Base-by-base conservation (phyloP, 345 rosid genomes). In the Melastoma malabathricum region DNA sequence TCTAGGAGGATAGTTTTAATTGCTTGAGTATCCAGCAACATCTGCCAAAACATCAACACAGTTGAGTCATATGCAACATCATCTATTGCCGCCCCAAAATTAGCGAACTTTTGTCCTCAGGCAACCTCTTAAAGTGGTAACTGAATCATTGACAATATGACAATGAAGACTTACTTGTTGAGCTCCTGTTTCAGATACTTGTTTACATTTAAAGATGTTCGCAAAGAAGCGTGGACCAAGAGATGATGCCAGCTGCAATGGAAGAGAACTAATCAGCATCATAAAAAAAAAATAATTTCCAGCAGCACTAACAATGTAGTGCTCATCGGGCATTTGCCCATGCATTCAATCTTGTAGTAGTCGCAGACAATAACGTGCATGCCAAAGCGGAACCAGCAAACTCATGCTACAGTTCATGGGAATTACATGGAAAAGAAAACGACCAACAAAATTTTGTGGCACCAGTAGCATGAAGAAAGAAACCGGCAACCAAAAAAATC, bases 131-230 rank as follows among this genome's bases (percentile, higher is more conserved):
- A 38, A 51, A 51, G 15, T 16, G 13, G 39, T 18, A 29, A 51
- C 10, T 34, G 12, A 34, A 31, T 31, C 41, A 9, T 34, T 34
- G 41, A 44, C 18, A 56, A 20, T 4, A 17, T 22, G 25, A 15
- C 46, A 43, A 19, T 55, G 44, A 29, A 43, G 50, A 46, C 25
- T 22, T 53, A 92, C 98, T 67, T 92, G 97, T 62, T 92, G 95
- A 54, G 98, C 97, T 77, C 97, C 98, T 57, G 98, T 87, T 69
- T 92, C 97, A 41, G 98, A 92, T 71, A 92, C 75, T 41, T 87
- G 89, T 65, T 78, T 92, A 81, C 98, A 92, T 73, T 86, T 87
- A 81, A 92, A 92, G 51, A 92, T 92, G 80, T 84, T 87, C 69
- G 73, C 68, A 59, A 75, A 92, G 76, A 92, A 92, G 47, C 95